Base-by-base conservation (phyloP, 768 basidiomycete species). In the Lactarius trivialis region DNA sequence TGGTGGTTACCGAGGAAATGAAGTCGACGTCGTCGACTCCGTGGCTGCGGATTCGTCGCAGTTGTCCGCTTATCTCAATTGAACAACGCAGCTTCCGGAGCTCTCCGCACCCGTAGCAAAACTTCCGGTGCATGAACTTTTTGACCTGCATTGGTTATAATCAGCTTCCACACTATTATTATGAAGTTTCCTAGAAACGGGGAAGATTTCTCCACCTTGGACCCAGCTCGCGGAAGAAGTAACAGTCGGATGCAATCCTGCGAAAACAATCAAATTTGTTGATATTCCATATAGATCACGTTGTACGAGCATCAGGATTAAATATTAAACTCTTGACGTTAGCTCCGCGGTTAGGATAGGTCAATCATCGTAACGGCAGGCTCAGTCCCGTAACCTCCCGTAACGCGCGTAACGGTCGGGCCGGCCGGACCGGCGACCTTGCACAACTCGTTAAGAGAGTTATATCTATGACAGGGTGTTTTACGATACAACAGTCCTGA, bases 201-300 rank as follows among this genome's bases (percentile, higher is more conserved):
- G 98, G 70, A 98, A 98, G 77, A 92, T 98, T 68, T 94, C 97
- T 4, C 95, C 97, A 7, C 97, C 97, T 0, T 75, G 98, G 15
- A 78, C 98, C 17, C 97, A 98, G 71, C 85, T 98, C 71, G 87
- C 89, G 64, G n/a, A n/a, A n/a, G 89, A 93, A 67, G 91, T 91
- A 33, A 85, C 84, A 0, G 98, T 98, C 71, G 93, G 93, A 34
- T 99, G 98, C 74, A 79, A 80, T 0, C 76, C 78, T 1, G 88
- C 91, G 11, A 90, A 89, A 69, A 72, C 88, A 41, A 79, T 98
- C n/a, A n/a, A n/a, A n/a, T 54, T 76, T 99, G 32, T 33, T n/a
- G 26, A 7, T 24, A n/a, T 50, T 39, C 50, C 34, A 60, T 52
- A 26, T 50, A 14, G 51, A 33, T 67, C 26, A 9, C 26, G 11